Conservation (phyloP, 2,329 filamentous ascomycete genomes). For the Diaporthe batatas region DNA sequence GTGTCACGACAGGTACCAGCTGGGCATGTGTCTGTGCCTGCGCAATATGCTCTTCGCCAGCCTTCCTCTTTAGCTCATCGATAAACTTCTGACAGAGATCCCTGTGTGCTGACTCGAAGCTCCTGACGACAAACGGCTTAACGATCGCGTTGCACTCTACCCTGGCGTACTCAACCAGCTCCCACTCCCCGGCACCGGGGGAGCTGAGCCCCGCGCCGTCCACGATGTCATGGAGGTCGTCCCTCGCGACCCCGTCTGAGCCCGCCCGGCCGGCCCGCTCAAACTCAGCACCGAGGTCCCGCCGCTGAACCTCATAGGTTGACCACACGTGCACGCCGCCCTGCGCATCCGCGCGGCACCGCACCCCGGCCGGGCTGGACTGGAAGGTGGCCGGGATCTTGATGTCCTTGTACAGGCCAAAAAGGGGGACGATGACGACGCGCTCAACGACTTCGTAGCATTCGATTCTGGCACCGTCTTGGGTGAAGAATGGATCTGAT, state of each 20-base stretch:
- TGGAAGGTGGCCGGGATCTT: conserved; percentile 60
- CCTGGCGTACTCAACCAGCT: conserved; percentile 52
- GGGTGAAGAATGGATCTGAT: conserved; percentile 42
- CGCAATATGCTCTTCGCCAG: conserved; percentile 37
- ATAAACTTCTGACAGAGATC: conserved; percentile 51
- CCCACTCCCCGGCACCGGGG: conserved; percentile 46
- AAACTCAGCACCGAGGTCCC: conserved; percentile 34
- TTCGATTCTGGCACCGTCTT: conserved; percentile 38
- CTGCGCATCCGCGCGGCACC: conserved; percentile 58
- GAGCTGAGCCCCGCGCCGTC: conserved; percentile 19
- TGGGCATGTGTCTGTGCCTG: background rate
- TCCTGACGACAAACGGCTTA: conserved; percentile 52
- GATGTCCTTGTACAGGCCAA: conserved; percentile 54
- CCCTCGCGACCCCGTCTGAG: conserved; percentile 33
- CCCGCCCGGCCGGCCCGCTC: conserved; percentile 43
- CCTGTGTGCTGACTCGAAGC: conserved; percentile 49
- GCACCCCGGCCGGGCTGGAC: conserved; percentile 55
- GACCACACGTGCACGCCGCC: conserved; percentile 60
- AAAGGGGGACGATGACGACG: conserved; percentile 55
- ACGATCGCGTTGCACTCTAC: conserved; percentile 52
- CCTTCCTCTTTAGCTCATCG: conserved; percentile 44
- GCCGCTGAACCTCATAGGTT: conserved; percentile 50
- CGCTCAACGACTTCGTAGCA: conserved; percentile 52
- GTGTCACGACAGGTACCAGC: background rate
- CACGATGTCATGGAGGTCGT: conserved; percentile 8